These are phyloP conservation scores for Ophiognomonia clavigignenti-juglandacearum DNA, from an alignment of 2,329 filamentous ascomycete genomes.

Conservation along the genomic window DNA sequence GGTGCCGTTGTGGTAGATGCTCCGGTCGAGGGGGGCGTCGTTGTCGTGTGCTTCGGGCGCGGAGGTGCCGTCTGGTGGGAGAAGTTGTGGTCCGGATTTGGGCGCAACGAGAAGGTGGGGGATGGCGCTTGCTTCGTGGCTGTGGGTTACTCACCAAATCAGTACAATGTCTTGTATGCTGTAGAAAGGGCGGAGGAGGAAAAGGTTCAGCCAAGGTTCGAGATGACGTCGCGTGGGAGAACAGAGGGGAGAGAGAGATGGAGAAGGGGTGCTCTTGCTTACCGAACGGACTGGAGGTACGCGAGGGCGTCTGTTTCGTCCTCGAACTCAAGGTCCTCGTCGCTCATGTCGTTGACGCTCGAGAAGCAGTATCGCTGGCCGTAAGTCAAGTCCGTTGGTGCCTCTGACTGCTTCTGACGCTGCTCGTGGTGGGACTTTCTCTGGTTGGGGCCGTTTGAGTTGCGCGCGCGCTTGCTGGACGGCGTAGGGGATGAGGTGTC, in stretches of 20 bases:
- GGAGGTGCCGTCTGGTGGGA: constrained; percentile 29
- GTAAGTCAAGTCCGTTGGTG: constrained; percentile 57
- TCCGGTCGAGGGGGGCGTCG: constrained; percentile 29
- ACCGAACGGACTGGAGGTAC: constrained; percentile 69
- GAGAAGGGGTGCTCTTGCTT: constrained; percentile 28
- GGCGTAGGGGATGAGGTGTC: constrained; percentile 13
- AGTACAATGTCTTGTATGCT: constrained; percentile 29
- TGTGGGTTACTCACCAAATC: constrained; percentile 49
- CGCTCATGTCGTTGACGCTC: constrained; percentile 47
- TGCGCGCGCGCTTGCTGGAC: constrained; percentile 22
- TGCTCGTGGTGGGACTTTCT: constrained; percentile 32
- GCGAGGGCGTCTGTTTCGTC: constrained; percentile 63
- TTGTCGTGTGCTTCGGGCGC: constrained; percentile 24
- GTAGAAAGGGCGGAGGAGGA: neutral
- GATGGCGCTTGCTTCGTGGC: constrained; percentile 69
- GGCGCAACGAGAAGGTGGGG: constrained; percentile 67
- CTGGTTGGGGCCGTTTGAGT: constrained; percentile 5
- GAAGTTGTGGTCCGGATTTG: constrained; percentile 47
- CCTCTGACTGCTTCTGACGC: constrained; percentile 33
- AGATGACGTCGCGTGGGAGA: constrained; percentile 20
- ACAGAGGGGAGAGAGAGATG: constrained; percentile 7
- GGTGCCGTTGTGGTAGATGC: constrained; percentile 42
- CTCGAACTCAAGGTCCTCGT: constrained; percentile 62
- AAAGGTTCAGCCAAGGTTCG: constrained; percentile 14
- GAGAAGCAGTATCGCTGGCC: constrained; percentile 71